phyloP scores from a whole-genome alignment of 1,284 basidiomycete genomes.

The Ustilago nuda region DNA sequence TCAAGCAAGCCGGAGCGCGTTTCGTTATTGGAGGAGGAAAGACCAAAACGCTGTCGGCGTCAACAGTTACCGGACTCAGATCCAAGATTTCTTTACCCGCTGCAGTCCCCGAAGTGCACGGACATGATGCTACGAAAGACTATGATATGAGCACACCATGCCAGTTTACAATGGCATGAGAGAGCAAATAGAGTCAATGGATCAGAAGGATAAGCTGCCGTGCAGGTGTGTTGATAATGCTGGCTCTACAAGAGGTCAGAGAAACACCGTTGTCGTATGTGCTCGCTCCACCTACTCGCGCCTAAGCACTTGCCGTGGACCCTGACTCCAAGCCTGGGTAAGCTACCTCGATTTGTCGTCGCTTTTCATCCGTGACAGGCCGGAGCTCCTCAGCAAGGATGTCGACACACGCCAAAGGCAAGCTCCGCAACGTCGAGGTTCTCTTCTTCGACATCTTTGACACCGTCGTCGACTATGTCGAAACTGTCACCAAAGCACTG shows the following conservation, averaged over 20 bases:
- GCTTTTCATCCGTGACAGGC: not conserved
- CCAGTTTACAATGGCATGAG: not conserved
- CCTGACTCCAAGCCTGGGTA: not conserved
- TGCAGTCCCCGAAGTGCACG: not conserved
- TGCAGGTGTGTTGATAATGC: too few relatives aligned
- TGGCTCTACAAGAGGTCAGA: not conserved
- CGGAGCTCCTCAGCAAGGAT: not conserved
- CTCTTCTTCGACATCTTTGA: conserved; percentile 45
- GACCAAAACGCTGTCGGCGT: not conserved
- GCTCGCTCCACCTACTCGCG: not conserved
- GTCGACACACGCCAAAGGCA: conserved; percentile 1
- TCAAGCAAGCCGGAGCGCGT: not conserved
- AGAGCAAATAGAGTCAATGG: not conserved
- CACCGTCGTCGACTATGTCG: conserved; percentile 44
- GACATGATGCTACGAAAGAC: not conserved
- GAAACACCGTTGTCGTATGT: not conserved
- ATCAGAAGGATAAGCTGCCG: too few relatives aligned
- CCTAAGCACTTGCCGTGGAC: conserved; percentile 1
- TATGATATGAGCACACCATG: conserved; percentile 1
- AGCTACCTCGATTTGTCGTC: not conserved
- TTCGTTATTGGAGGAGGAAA: not conserved
- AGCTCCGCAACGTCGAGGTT: conserved; percentile 17
- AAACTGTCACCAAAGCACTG: conserved; percentile 30
- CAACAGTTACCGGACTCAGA: conserved; percentile 2
- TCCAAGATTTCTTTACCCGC: conserved; percentile 1